phyloP scores from a whole-genome alignment of 2,329 filamentous ascomycete genomes.

The Corinectria fuckeliana region DNA sequence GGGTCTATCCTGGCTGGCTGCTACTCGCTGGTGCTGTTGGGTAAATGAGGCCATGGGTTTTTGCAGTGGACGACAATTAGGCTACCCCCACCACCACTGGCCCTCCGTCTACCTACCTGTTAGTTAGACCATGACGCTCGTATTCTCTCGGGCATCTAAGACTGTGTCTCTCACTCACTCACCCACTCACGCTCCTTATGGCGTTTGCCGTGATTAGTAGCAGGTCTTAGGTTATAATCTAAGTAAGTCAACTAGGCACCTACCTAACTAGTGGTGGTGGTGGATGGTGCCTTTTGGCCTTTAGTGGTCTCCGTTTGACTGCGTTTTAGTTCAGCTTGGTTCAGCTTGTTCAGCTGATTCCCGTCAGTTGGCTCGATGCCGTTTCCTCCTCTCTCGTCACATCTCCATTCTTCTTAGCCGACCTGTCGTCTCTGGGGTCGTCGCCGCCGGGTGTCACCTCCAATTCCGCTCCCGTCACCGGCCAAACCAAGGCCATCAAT shows the following conservation, averaged over 20 bases:
- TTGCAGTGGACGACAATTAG: too few species aligned
- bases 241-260: too few species aligned
- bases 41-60: too few species aligned
- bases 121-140: conserved; percentile 1
- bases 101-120: not conserved
- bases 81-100: too few species aligned
- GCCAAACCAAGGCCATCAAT: too few species aligned
- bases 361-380: not conserved
- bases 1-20: too few species aligned
- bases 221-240: not conserved
- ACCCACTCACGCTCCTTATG: not conserved
- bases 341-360: not conserved
- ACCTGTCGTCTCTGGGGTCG: not conserved
- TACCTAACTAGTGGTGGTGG: not conserved
- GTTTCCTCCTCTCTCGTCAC: not conserved
- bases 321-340: not conserved
- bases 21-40: too few species aligned
- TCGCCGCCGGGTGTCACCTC: not conserved
- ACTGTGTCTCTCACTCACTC: not conserved
- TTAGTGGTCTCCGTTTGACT: conserved; percentile 2
- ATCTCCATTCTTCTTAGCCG: not conserved
- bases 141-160: not conserved
- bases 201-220: not conserved
- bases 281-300: not conserved
- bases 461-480: not conserved